Conservation (phyloP, 1,139 yeast species). For the Saccharomyces hybrid region DNA sequence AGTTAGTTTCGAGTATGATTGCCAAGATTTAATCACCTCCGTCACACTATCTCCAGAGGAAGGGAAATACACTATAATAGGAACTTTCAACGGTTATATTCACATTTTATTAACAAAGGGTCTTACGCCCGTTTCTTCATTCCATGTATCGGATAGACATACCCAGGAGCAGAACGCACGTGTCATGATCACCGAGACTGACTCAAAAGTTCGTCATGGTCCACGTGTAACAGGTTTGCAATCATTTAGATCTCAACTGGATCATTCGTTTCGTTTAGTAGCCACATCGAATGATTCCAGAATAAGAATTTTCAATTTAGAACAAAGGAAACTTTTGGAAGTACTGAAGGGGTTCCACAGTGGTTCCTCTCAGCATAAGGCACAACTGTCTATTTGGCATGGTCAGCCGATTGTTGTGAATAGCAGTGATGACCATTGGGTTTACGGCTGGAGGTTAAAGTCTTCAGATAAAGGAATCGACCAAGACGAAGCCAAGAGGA, state of each 20-base stretch:
- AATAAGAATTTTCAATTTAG: slow-evolving; percentile 54
- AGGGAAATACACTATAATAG: slow-evolving; percentile 59
- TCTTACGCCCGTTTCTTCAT: slow-evolving; percentile 44
- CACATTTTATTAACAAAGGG: slow-evolving; percentile 59
- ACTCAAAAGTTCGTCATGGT: slow-evolving; percentile 26
- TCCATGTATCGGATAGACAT: slow-evolving; percentile 42
- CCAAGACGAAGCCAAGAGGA: slow-evolving; percentile 1
- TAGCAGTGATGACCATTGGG: slow-evolving; percentile 41
- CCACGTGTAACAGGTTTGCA: slow-evolving; percentile 50
- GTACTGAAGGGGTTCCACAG: slow-evolving; percentile 70
- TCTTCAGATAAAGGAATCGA: slow-evolving; percentile 8
- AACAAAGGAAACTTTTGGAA: slow-evolving; percentile 51
- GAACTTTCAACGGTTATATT: slow-evolving; percentile 74
- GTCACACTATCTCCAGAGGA: slow-evolving; percentile 24
- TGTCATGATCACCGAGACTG: slow-evolving; percentile 5
- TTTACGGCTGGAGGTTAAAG: slow-evolving; percentile 29
- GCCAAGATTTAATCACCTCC: slow-evolving; percentile 19
- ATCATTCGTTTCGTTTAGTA: slow-evolving; percentile 33
- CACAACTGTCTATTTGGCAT: slow-evolving; percentile 30
- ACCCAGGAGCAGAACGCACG: slow-evolving; percentile 13
- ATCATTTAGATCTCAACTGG: slow-evolving; percentile 25
- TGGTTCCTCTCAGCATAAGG: slow-evolving; percentile 62
- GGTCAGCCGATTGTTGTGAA: slow-evolving; percentile 30
- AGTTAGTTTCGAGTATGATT: slow-evolving; percentile 26
- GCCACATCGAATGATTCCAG: slow-evolving; percentile 78